These are phyloP conservation scores for Colletotrichum cordylinicola DNA, from an alignment of 2,329 filamentous ascomycete species.

Conservation along the genomic window DNA sequence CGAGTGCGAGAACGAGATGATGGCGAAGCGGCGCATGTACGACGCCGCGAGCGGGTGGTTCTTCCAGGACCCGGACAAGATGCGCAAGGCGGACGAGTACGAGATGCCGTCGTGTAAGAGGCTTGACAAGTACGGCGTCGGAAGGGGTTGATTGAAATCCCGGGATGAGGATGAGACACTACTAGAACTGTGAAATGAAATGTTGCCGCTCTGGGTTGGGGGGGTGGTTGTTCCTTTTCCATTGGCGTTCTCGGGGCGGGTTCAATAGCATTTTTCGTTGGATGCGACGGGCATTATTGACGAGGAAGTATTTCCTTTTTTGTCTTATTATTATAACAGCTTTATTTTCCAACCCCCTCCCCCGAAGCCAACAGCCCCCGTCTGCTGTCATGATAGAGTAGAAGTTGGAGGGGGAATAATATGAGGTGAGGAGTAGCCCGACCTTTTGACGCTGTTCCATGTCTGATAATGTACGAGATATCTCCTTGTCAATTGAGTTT, in stretches of 20 bases:
- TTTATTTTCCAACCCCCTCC: background rate
- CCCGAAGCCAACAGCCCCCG: background rate
- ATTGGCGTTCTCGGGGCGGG: background rate
- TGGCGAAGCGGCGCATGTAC: constrained; percentile 68
- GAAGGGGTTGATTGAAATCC: background rate
- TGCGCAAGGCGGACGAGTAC: constrained; percentile 69
- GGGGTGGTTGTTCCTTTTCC: background rate
- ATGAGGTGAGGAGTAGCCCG: background rate
- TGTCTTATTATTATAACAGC: background rate
- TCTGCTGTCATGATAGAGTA: background rate
- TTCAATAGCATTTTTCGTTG: background rate
- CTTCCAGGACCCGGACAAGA: constrained; percentile 78
- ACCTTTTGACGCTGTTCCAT: fast-evolving
- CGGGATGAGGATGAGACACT: background rate
- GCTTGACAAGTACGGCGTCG: constrained; percentile 48
- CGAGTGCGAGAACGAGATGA: constrained; percentile 78
- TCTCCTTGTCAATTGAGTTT: no score
- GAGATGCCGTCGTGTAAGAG: constrained; percentile 59
- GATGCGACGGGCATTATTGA: background rate
- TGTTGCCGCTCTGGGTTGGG: background rate
- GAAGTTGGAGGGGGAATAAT: background rate
- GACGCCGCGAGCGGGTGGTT: constrained; percentile 90
- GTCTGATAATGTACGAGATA: background rate
- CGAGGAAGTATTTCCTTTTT: background rate
- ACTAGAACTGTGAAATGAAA: background rate